These are phyloP conservation scores for Penicillium sp. DNA, from an alignment of 2,329 filamentous ascomycete genomes.

Conservation along the genomic window DNA sequence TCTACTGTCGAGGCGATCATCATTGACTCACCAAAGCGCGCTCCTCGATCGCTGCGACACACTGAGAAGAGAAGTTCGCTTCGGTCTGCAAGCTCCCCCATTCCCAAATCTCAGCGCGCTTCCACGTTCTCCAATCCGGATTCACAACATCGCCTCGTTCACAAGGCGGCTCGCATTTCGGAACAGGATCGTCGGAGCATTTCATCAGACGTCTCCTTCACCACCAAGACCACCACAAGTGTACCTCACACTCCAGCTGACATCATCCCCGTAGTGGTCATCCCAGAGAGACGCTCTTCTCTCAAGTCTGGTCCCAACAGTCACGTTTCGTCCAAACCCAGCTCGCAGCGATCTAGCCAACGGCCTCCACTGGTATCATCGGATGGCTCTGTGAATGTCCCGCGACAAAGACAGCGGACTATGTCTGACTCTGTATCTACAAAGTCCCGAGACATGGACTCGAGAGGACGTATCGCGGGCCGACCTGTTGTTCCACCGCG, in stretches of 20 bases:
- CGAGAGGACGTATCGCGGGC: slow-evolving; percentile 33
- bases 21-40: slow-evolving; percentile 53
- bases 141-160: slow-evolving; percentile 53
- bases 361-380: slow-evolving; percentile 44
- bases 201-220: slow-evolving; percentile 47
- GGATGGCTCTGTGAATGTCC: slow-evolving; percentile 38
- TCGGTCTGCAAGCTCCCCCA: slow-evolving; percentile 52
- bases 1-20: slow-evolving; percentile 62
- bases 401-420: slow-evolving; percentile 41
- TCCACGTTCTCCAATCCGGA: slow-evolving; percentile 50
- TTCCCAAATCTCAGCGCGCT: slow-evolving; percentile 49
- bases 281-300: slow-evolving; percentile 52
- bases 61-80: slow-evolving; percentile 58
- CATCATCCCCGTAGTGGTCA: slow-evolving; percentile 52
- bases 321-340: slow-evolving; percentile 42
- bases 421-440: slow-evolving; percentile 46
- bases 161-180: slow-evolving; percentile 55
- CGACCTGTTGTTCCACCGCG: slow-evolving; percentile 45
- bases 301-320: slow-evolving; percentile 45
- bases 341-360: slow-evolving; percentile 44
- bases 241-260: slow-evolving; percentile 40
- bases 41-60: slow-evolving; percentile 55
- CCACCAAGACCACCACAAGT: slow-evolving; percentile 38
- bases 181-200: slow-evolving; percentile 51
- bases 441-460: slow-evolving; percentile 31